Evolutionary conservation across 176 grass and related monocot genomes (phyloP), one percentile per base, ranked within the genome.

Genomic region (Rhipidocladum racemiflorum): DNA sequence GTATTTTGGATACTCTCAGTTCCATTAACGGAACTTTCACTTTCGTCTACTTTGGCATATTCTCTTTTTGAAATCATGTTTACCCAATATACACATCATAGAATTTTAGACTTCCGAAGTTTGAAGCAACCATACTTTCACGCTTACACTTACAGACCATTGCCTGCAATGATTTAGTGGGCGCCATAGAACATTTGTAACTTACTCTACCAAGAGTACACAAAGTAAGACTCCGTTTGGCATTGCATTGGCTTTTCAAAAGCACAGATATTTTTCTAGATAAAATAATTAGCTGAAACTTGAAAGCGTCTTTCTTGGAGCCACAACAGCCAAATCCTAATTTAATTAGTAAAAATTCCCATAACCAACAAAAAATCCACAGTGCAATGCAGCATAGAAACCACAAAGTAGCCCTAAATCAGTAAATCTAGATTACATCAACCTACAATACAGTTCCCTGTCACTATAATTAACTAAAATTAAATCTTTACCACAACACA

Each of bases 51-150:
- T 65, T 77, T 29, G 28, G 28, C 1, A 9, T 34, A 79, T 78
- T 20, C 15, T 83, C 38, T 72, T 72, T 35, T 50, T 4, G 42
- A 79, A 88, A 27, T 84, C 46, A 44, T 88, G 15, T 65, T 25
- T 35, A 65, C 54, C 35, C 28, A 73, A 34, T 72, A 39, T 43
- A 46, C 16, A 54, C 20, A 65, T 42, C 20, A 72, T 51, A 50
- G 21, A 42, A 76, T 24, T 61, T 75, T 53, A 76, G 24, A 79
- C 30, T 79, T 50, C 15, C 4, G 1, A 43, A 70, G 13, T 60
- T 71, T 71, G 35, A 81, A 83, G 67, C 46, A 20, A 54, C 4
- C 27, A 42, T 55, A 70, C 3, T 76, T 76, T 85, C 74, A 65
- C 68, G 32, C 63, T 82, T 82, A 42, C 13, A 28, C 59, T 48